Evolutionary conservation across 73 alveolate species (phyloP).

Genomic region (Chromera velia): DNA sequence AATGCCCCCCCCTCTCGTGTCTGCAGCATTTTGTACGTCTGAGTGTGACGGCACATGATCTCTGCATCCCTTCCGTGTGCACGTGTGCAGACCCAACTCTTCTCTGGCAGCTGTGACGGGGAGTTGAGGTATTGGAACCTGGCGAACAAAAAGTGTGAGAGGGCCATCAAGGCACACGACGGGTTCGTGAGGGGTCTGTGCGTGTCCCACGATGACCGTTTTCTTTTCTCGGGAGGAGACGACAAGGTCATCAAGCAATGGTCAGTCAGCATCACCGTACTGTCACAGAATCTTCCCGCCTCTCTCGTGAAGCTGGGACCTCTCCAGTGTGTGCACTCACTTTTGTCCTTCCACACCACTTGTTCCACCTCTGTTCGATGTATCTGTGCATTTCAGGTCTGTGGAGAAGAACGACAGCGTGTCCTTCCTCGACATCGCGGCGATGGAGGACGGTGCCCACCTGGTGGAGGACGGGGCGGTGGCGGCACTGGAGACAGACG

Average conservation of each 20-base stretch:
- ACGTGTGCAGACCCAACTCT: not conserved
- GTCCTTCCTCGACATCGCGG: not conserved
- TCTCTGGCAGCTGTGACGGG: slow-evolving; percentile 2
- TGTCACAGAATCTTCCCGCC: too few species aligned
- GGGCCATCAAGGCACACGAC: slow-evolving; percentile 61
- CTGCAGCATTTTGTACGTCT: too few species aligned
- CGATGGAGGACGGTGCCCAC: not conserved
- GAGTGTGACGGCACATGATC: too few species aligned
- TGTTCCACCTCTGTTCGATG: not conserved
- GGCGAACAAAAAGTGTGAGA: slow-evolving; percentile 53
- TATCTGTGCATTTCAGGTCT: not conserved
- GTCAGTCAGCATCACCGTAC: too few species aligned
- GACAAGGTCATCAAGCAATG: slow-evolving; percentile 68
- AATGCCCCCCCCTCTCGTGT: too few species aligned
- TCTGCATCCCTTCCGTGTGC: not conserved
- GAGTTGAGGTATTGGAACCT: slow-evolving; percentile 55
- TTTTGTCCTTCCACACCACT: slow-evolving; percentile 33
- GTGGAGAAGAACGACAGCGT: not conserved
- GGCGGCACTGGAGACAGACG: not conserved
- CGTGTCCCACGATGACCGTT: slow-evolving; percentile 59
- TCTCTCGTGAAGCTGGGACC: too few species aligned
- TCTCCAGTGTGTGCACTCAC: too few species aligned
- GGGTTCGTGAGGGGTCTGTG: slow-evolving; percentile 64
- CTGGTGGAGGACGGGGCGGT: not conserved
- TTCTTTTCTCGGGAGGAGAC: slow-evolving; percentile 67